These are phyloP conservation scores for Zygotorulaspora chibaensis DNA, from an alignment of 805 yeast species.

Conservation along the genomic window DNA sequence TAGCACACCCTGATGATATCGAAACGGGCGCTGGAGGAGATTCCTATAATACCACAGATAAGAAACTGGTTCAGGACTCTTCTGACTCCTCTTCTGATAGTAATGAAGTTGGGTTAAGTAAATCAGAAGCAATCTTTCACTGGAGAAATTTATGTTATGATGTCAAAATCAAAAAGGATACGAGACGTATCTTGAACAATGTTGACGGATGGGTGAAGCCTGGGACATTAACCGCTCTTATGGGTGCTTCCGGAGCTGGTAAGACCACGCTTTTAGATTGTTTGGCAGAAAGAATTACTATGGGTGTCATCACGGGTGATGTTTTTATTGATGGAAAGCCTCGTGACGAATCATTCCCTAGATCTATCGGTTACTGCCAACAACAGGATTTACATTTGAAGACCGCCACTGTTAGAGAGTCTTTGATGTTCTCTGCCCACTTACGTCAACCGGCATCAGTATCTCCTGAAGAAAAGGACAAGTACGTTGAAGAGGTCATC, in stretches of 20 bases:
- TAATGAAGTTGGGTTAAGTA: constrained; percentile 30
- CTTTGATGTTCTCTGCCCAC: constrained; percentile 60
- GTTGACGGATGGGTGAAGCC: constrained; percentile 85
- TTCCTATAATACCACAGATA: constrained; percentile 18
- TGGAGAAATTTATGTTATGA: constrained; percentile 76
- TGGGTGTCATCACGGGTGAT: constrained; percentile 68
- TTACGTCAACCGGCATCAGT: constrained; percentile 58
- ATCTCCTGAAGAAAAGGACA: constrained; percentile 52
- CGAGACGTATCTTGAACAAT: constrained; percentile 55
- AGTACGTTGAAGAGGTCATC: constrained; percentile 62
- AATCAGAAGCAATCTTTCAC: constrained; percentile 54
- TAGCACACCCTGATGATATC: constrained; percentile 26
- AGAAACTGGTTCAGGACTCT: constrained; percentile 25
- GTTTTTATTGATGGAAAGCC: constrained; percentile 60
- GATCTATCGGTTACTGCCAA: constrained; percentile 69
- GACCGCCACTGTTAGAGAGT: constrained; percentile 68
- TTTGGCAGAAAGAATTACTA: constrained; percentile 63
- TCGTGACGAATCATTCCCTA: constrained; percentile 54
- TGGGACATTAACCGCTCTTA: constrained; percentile 72
- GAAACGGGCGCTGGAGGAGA: constrained; percentile 21
- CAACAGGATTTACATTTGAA: constrained; percentile 70
- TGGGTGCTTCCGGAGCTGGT: constrained; percentile 83
- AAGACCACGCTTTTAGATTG: constrained; percentile 70
- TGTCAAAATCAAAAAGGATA: constrained; percentile 56
- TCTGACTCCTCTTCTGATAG: constrained; percentile 12